phyloP scores from a whole-genome alignment of 495 filamentous ascomycete genomes.

The Cetradonia linearis region DNA sequence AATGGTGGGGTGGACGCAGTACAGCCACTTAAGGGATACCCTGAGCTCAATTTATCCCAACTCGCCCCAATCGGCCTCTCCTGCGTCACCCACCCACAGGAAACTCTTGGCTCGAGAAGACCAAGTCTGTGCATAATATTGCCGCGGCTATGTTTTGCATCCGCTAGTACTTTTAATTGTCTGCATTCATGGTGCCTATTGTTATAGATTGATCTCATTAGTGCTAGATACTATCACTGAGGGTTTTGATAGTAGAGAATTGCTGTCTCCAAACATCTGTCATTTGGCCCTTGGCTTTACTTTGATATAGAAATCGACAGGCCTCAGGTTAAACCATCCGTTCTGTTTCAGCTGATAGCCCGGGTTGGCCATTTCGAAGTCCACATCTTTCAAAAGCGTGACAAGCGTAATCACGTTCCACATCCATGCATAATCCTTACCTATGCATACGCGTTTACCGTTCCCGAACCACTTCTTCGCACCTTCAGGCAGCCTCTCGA shows the following conservation, averaged over 20 bases:
- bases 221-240: neutral
- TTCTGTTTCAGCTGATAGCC: conserved; percentile 33
- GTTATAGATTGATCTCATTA: neutral
- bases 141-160: neutral
- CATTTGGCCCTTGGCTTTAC: conserved; percentile 18
- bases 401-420: conserved; percentile 38
- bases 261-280: neutral
- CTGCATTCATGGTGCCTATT: neutral
- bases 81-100: neutral
- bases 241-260: neutral
- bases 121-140: too few species aligned
- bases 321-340: conserved; percentile 26
- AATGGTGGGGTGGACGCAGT: too few species aligned
- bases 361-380: conserved; percentile 37
- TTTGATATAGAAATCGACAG: conserved; percentile 23
- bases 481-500: conserved; percentile 45
- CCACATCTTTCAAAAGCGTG: conserved; percentile 35
- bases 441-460: conserved; percentile 58
- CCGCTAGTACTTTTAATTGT: neutral
- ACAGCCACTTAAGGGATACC: too few species aligned
- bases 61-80: neutral
- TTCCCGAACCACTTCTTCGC: conserved; percentile 64
- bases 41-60: neutral
- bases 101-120: neutral
- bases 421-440: conserved; percentile 56